phyloP scores from a whole-genome alignment of 2,329 filamentous ascomycete genomes.

The Stemphylium vesicarium region DNA sequence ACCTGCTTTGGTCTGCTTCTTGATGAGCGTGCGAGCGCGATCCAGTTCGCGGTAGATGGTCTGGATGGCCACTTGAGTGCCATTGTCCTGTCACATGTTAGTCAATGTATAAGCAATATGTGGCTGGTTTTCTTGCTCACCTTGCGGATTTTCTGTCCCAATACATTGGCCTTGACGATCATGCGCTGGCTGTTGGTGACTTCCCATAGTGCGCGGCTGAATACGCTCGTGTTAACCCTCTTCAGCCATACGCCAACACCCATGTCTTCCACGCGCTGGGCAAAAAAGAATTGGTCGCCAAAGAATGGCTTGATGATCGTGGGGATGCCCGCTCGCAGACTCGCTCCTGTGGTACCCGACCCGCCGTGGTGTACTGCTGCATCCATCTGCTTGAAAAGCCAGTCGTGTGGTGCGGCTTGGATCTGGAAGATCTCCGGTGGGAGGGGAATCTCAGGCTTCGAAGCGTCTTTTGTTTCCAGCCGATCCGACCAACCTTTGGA shows the following conservation, averaged over 20 bases:
- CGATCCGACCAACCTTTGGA: slow-evolving; percentile 98
- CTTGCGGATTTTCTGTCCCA: slow-evolving; percentile 87
- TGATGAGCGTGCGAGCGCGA: slow-evolving; percentile 85
- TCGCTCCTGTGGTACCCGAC: slow-evolving; percentile 92
- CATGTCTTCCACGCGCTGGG: slow-evolving; percentile 84
- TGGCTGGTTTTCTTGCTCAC: slow-evolving; percentile 59
- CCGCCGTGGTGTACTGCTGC: slow-evolving; percentile 94
- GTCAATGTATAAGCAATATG: slow-evolving; percentile 33
- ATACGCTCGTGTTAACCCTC: slow-evolving; percentile 85
- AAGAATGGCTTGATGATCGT: slow-evolving; percentile 98
- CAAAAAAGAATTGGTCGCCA: slow-evolving; percentile 97
- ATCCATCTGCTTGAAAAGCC: slow-evolving; percentile 93
- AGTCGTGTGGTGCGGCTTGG: slow-evolving; percentile 91
- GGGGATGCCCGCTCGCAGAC: slow-evolving; percentile 85
- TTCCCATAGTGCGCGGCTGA: slow-evolving; percentile 88
- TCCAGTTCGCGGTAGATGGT: slow-evolving; percentile 94
- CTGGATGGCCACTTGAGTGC: slow-evolving; percentile 88
- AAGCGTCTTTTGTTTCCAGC: slow-evolving; percentile 62
- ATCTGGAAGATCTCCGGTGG: slow-evolving; percentile 87
- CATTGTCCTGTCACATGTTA: slow-evolving; percentile 70
- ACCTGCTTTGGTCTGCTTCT: slow-evolving; percentile 56
- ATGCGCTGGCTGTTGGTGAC: slow-evolving; percentile 89
- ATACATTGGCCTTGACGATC: slow-evolving; percentile 79
- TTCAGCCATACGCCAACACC: slow-evolving; percentile 90
- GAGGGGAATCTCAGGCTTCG: slow-evolving; percentile 70